Conservation (phyloP, 2,329 filamentous ascomycete genomes). For the Dactylellina parvicollis region DNA sequence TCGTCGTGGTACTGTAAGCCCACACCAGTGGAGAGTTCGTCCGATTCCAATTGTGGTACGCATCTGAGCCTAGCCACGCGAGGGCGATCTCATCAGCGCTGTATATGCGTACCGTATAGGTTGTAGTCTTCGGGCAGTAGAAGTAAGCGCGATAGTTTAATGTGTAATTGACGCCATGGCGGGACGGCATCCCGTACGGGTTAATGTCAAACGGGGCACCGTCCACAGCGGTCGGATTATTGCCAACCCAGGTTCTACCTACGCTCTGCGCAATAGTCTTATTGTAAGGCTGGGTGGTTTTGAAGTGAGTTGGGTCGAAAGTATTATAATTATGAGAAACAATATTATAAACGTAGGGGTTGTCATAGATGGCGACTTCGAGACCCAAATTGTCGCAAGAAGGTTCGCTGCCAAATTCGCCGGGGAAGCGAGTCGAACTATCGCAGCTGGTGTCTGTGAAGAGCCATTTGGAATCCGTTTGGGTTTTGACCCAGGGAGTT, state of each 20-base stretch:
- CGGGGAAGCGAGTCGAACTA: background rate
- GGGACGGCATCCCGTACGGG: conserved; percentile 1
- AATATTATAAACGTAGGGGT: no score
- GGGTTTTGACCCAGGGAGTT: background rate
- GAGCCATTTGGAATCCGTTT: background rate
- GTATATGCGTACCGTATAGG: background rate
- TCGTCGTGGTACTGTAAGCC: background rate
- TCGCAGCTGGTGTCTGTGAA: background rate
- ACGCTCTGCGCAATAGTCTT: no score
- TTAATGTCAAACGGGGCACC: no score
- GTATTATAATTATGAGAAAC: no score
- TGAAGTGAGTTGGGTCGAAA: background rate
- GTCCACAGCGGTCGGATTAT: background rate
- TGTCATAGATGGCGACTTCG: no score
- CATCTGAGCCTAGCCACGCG: background rate
- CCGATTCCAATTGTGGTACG: background rate
- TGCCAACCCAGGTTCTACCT: no score
- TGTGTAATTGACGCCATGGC: background rate
- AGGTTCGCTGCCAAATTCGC: background rate
- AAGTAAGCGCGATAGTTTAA: conserved; percentile 8
- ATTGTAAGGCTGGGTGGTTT: background rate
- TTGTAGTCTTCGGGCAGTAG: background rate
- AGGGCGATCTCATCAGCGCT: background rate
- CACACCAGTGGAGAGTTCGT: background rate
- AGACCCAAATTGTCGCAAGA: no score